Base-by-base conservation (phyloP, 2,329 filamentous ascomycete genomes). In the Colletotrichum cereale region DNA sequence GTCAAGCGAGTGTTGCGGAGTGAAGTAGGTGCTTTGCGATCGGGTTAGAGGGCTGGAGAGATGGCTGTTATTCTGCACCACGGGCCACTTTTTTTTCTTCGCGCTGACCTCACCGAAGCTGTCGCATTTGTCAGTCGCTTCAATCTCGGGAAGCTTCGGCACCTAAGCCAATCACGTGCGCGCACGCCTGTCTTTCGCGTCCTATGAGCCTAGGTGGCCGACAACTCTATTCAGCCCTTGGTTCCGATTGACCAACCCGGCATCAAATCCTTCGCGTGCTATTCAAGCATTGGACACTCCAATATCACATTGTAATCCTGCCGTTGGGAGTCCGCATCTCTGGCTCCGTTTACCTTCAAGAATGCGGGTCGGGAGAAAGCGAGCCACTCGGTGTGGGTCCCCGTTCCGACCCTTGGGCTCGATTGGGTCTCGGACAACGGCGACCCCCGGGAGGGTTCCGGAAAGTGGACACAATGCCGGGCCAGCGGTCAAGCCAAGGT, bases 61-160 rank as follows among this genome's bases (percentile, higher is more conserved):
- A 34, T 36, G 52, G 62, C 53, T 58, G 42, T 63, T 40, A 29
- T 31, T 38, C 55, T 29, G 53, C 36, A 48, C 31, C 64, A 70
- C 62, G 68, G 60, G 52, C 70, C 72, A 73, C 72, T 70, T 74
- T 73, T 71, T 70, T 67, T 67, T 64, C n/a, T 55, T 5, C 47
- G 6, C 26, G 44, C 58, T 71, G 67, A 71, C 69, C 53, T 65
- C 56, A 67, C 61, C 52, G 61, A 61, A 55, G 53, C 48, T 48
- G 63, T 71, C 60, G 70, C 62, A 73, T 74, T 74, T 74, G 72
- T 74, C 62, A 74, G 71, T 65, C 63, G 36, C 48, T 53, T 52
- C 12, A 52, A 55, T n/a, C 31, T 69, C 53, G 53, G 66, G 24
- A 38, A 50, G 11, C 14, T 47, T 63, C 44, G 65, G 69, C 47